Percentiles rank a stretch among this genome's conserved stretches.
phyloP scores from a whole-genome alignment of 805 yeast species.

The Candida oleophila region DNA sequence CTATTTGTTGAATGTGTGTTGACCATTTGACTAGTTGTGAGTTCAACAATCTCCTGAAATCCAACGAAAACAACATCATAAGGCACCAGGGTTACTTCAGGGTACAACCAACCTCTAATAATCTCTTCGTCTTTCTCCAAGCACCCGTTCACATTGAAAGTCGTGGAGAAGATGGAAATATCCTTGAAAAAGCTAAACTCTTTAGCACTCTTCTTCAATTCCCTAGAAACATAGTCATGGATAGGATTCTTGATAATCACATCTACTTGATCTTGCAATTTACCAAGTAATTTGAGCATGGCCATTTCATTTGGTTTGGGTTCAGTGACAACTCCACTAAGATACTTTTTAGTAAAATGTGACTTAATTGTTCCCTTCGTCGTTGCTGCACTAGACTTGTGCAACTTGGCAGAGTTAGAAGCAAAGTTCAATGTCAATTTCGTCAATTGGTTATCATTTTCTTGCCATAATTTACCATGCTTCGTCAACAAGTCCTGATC shows the following conservation, averaged over 20 bases:
- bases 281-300: constrained; percentile 49
- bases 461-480: constrained; percentile 47
- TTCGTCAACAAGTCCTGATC: constrained; percentile 34
- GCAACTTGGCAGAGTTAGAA: constrained; percentile 38
- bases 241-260: constrained; percentile 51
- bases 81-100: constrained; percentile 29
- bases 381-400: constrained; percentile 43
- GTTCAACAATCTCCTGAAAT: constrained; percentile 84
- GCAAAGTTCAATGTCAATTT: constrained; percentile 39
- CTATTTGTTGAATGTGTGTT: constrained; percentile 67
- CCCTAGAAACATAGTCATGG: constrained; percentile 49
- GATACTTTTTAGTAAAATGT: constrained; percentile 35
- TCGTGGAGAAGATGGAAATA: constrained; percentile 45
- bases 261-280: constrained; percentile 44
- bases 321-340: constrained; percentile 40
- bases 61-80: constrained; percentile 82
- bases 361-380: constrained; percentile 31
- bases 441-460: constrained; percentile 41
- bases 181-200: constrained; percentile 43
- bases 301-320: constrained; percentile 39
- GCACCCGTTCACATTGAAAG: constrained; percentile 58
- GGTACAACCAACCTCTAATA: constrained; percentile 46
- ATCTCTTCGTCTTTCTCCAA: constrained; percentile 33
- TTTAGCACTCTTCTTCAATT: constrained; percentile 36
- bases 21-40: constrained; percentile 80